These are phyloP conservation scores for Ambrosia hybrid DNA, from an alignment of 140 eudicot genomes.

Conservation along the genomic window DNA sequence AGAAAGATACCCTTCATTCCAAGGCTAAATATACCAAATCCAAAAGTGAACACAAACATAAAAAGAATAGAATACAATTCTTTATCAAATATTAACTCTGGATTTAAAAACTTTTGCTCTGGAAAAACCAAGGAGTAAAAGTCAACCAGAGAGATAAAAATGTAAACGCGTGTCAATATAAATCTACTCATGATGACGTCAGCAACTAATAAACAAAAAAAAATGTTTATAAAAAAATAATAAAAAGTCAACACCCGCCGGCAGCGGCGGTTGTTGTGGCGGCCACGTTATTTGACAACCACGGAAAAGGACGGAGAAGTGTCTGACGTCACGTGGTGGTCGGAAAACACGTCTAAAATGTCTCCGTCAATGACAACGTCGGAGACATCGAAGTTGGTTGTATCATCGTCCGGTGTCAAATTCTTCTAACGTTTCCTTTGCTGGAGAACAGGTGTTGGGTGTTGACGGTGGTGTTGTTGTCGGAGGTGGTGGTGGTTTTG, in stretches of 20 bases:
- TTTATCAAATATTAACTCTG: neutral
- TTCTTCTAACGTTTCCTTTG: slow-evolving; percentile 42
- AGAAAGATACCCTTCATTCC: neutral
- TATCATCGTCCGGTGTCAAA: slow-evolving; percentile 27
- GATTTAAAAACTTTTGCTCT: slow-evolving; percentile 9
- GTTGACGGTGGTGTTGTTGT: slow-evolving; percentile 22
- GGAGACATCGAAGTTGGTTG: slow-evolving; percentile 37
- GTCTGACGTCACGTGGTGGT: slow-evolving; percentile 4
- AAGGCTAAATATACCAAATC: slow-evolving; percentile 11
- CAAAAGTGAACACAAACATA: slow-evolving; percentile 11
- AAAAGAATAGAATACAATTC: neutral
- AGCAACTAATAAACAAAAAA: neutral
- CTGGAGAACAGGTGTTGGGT: slow-evolving; percentile 43
- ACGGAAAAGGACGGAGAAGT: too few species aligned
- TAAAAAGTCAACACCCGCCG: neutral
- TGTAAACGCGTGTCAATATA: slow-evolving; percentile 3
- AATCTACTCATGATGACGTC: slow-evolving; percentile 28
- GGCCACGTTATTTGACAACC: too few species aligned
- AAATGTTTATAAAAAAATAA: neutral
- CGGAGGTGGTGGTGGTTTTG: slow-evolving; percentile 39
- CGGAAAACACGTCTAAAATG: slow-evolving; percentile 32
- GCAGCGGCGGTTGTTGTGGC: too few species aligned
- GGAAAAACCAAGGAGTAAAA: neutral
- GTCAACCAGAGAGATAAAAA: slow-evolving; percentile 16
- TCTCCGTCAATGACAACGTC: slow-evolving; percentile 46